Evolutionary conservation across 2,329 filamentous ascomycete species (phyloP).

Genomic region (Calonectria crousiana): DNA sequence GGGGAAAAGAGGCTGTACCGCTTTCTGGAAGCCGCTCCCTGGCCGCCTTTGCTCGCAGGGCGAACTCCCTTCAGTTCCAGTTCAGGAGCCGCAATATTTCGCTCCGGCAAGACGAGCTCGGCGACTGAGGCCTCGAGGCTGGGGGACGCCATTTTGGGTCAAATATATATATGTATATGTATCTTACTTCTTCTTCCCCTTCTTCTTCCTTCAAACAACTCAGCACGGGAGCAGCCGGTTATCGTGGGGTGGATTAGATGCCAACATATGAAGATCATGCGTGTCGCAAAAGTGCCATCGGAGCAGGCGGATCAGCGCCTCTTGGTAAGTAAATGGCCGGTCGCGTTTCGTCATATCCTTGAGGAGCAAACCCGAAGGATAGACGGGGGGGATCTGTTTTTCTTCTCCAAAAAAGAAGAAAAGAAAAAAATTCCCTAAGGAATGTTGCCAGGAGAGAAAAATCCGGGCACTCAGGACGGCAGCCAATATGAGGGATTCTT

Average conservation of each 20-base stretch:
- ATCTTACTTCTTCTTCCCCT: too few species aligned
- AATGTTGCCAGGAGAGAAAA: not conserved
- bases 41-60: not conserved
- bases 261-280: not conserved
- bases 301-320: not conserved
- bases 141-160: not conserved
- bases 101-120: not conserved
- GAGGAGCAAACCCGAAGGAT: not conserved
- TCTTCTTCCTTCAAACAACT: not conserved
- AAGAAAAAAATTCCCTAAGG: not conserved
- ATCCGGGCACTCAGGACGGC: not conserved
- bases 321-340: not conserved
- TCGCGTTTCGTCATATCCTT: conserved; percentile 6
- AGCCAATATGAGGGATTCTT: not conserved
- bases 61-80: not conserved
- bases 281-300: not conserved
- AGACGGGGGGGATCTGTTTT: not conserved
- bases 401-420: not conserved
- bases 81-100: too few species aligned
- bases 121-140: not conserved
- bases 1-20: conserved; percentile 98
- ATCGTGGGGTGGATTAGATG: not conserved
- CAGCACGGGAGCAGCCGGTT: not conserved
- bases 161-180: not conserved
- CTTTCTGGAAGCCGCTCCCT: conserved; percentile 62